Percentiles rank a stretch among this genome's conserved stretches.
Conservation (phyloP, 257 asterid genomes). For the Forsythia viridissima region DNA sequence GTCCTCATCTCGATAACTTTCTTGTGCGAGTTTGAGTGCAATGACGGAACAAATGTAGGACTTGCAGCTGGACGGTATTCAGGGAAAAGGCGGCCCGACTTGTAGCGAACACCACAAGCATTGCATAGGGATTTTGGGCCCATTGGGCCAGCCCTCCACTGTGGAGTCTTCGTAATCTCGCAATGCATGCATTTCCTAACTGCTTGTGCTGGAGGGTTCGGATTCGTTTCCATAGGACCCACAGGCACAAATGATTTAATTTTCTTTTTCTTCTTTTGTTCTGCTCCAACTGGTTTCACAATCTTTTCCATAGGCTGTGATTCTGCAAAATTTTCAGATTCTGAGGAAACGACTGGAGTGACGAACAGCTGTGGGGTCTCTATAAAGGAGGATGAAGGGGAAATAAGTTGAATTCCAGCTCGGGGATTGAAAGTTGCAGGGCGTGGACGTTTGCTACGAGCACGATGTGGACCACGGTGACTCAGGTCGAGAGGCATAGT, state of each 20-base stretch:
- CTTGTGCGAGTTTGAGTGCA: constrained; percentile 72
- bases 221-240: constrained; percentile 21
- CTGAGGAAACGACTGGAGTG: constrained; percentile 34
- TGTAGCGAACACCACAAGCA: constrained; percentile 66
- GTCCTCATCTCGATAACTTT: constrained; percentile 59
- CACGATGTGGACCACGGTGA: constrained; percentile 73
- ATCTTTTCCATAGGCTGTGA: constrained; percentile 35
- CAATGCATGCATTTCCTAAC: constrained; percentile 64
- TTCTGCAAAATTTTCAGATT: constrained; percentile 43
- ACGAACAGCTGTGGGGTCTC: constrained; percentile 41
- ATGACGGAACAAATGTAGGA: constrained; percentile 52
- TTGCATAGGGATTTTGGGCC: constrained; percentile 73
- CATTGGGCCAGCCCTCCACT: constrained; percentile 66
- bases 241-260: constrained; percentile 37
- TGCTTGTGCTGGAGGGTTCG: constrained; percentile 35
- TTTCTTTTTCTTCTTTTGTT: constrained; percentile 62
- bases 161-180: constrained; percentile 58
- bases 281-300: constrained; percentile 27
- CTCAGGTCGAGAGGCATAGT: constrained; percentile 48
- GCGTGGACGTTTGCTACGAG: constrained; percentile 89
- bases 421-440: constrained; percentile 66
- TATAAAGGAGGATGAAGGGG: constrained; percentile 36
- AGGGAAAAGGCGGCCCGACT: constrained; percentile 57
- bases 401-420: constrained; percentile 47
- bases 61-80: constrained; percentile 69